Base-by-base conservation (phyloP, 2,329 filamentous ascomycete genomes). In the Sclerotinia minor region DNA sequence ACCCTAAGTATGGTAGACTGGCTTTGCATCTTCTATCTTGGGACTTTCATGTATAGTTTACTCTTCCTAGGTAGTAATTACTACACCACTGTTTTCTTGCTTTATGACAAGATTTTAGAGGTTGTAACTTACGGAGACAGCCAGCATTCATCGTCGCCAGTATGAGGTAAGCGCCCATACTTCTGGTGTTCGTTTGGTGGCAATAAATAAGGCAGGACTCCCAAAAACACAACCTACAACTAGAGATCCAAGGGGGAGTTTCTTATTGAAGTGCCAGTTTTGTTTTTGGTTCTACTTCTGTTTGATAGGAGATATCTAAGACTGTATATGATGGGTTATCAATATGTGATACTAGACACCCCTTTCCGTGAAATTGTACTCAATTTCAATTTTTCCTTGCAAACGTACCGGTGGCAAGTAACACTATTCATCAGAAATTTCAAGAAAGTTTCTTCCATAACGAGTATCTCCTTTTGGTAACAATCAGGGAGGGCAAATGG, bases 1-100 rank as follows among this genome's bases (percentile, higher is more conserved):
- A 45, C 58, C 58, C 50, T 61, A 50, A 61, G 58, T 61, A 35
- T 50, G 58, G 45, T 35, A 45, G 38, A 3, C 29, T 50, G 49
- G 13, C 13, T 50, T 38, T 24, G 0, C 44, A 17, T 49, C 58
- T 38, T 50, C 29, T 29, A 50, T 38, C 45, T 61, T 8, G 44
- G 26, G 26, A 35, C 24, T 35, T 47, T 11, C 26, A 35, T 49
- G 58, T 26, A 35, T 35, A 24, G 21, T 29, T 60, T 49, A 35
- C 26, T 13, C 35, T 38, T 5, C n/a, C 26, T 6, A 24, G 32
- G 17, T 45, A 17, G 44, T 49, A 15, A 3, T 24, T 50, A 8
- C 21, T 24, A 24, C 19, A 8, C 44, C 21, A 35, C 8, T 5
- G 5, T 49, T 24, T 17, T 5, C 13, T 24, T 35, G 8, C 29